Conservation (phyloP, 2,329 filamentous ascomycete genomes). For the Cercospora sp. region DNA sequence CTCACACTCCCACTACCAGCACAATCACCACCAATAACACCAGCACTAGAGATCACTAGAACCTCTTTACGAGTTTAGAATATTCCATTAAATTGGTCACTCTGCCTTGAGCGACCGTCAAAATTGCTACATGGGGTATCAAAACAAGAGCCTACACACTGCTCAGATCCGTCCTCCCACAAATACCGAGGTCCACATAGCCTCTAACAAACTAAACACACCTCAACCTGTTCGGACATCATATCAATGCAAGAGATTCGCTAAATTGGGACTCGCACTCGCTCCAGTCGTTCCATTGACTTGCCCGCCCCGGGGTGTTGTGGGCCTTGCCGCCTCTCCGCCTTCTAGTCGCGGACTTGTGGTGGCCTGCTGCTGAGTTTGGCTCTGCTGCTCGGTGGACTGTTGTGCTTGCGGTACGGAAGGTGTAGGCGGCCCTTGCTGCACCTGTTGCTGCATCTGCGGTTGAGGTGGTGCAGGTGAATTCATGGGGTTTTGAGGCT, state of each 20-base stretch:
- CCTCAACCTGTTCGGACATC: not conserved
- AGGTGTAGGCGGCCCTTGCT: slow-evolving; percentile 8
- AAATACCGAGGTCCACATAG: slow-evolving; percentile 3
- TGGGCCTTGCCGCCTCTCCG: slow-evolving; percentile 25
- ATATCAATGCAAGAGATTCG: slow-evolving; percentile 47
- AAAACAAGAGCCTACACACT: slow-evolving; percentile 4
- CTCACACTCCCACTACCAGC: not conserved
- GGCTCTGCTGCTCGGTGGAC: slow-evolving; percentile 5
- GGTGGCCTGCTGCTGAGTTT: slow-evolving; percentile 14
- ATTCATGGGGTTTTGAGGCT: slow-evolving; percentile 16
- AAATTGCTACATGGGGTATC: slow-evolving; percentile 1
- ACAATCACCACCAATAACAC: not conserved
- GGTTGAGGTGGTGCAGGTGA: slow-evolving; percentile 3
- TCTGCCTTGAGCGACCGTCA: not conserved
- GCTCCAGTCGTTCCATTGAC: slow-evolving; percentile 35
- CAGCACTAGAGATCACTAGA: not conserved
- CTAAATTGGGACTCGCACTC: slow-evolving; percentile 51
- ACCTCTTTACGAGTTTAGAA: not conserved
- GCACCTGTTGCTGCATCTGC: not conserved
- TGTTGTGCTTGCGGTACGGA: slow-evolving; percentile 18
- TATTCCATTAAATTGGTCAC: not conserved
- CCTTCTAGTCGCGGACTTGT: slow-evolving; percentile 22
- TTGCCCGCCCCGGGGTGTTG: slow-evolving; percentile 32
- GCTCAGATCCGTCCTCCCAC: slow-evolving; percentile 3
- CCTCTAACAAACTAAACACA: not conserved